phyloP scores from a whole-genome alignment of 441 rosid species.

The Bruguiera hainesii region DNA sequence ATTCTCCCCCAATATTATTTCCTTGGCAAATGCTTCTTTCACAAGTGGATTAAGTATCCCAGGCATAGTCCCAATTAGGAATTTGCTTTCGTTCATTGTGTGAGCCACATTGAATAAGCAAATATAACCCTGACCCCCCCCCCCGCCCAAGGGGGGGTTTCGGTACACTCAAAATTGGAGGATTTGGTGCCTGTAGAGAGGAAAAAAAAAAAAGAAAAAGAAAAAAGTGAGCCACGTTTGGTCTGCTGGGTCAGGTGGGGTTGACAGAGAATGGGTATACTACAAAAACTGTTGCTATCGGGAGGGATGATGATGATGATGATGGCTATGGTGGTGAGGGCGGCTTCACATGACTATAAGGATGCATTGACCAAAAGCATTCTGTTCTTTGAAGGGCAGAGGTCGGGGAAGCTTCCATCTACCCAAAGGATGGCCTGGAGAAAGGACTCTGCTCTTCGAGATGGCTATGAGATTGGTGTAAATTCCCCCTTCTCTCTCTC shows the following conservation, averaged over 20 bases:
- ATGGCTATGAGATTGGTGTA: slow-evolving; percentile 83
- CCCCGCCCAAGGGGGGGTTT: neutral
- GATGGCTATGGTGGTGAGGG: slow-evolving; percentile 9
- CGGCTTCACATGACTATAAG: slow-evolving; percentile 44
- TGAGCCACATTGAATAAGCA: neutral
- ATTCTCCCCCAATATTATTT: neutral
- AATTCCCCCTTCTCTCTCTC: slow-evolving; percentile 8
- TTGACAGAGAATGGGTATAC: slow-evolving; percentile 5
- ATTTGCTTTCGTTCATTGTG: neutral
- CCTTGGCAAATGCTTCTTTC: neutral
- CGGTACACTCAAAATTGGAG: neutral
- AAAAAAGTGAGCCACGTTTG: too few relatives aligned
- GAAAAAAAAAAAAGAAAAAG: neutral
- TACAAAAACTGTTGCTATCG: neutral
- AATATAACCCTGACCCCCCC: neutral
- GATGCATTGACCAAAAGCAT: slow-evolving; percentile 80
- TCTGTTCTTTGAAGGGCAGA: slow-evolving; percentile 87
- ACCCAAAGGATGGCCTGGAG: slow-evolving; percentile 68
- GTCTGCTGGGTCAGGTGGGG: too few relatives aligned
- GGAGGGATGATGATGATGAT: slow-evolving; percentile 8
- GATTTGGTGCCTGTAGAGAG: neutral
- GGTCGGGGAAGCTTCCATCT: slow-evolving; percentile 73
- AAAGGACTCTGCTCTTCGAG: slow-evolving; percentile 59
- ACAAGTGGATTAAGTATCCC: too few relatives aligned
- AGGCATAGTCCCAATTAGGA: too few relatives aligned